Percentiles rank a stretch among this genome's conserved stretches.
phyloP scores from a whole-genome alignment of 2,329 filamentous ascomycete genomes.

The Calonectria henricotiae region DNA sequence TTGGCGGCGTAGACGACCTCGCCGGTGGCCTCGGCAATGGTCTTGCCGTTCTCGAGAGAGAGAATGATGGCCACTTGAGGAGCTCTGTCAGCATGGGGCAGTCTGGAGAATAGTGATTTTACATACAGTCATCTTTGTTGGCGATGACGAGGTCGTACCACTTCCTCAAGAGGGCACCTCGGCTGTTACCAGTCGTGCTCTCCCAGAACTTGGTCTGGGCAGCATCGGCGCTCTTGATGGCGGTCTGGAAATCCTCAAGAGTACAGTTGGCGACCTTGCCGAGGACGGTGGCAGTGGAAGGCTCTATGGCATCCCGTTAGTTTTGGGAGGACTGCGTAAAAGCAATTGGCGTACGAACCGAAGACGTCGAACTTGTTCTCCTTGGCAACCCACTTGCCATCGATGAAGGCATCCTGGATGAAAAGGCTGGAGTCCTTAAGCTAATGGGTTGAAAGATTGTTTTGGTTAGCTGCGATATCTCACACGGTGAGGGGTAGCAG shows the following conservation, averaged over 20 bases:
- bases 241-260: constrained; percentile 51
- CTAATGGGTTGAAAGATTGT: constrained; percentile 32
- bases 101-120: background rate
- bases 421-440: constrained; percentile 52
- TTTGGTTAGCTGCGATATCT: constrained; percentile 37
- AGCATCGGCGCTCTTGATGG: constrained; percentile 51
- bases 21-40: constrained; percentile 68
- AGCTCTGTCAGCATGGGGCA: constrained; percentile 11
- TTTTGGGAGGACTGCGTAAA: background rate
- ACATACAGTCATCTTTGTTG: constrained; percentile 52
- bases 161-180: constrained; percentile 52
- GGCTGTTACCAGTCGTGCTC: constrained; percentile 51
- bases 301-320: constrained; percentile 40
- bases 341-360: constrained; percentile 42
- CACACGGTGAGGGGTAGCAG: constrained; percentile 15
- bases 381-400: constrained; percentile 52
- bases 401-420: constrained; percentile 53
- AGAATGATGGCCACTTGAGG: constrained; percentile 58
- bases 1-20: constrained; percentile 71
- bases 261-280: constrained; percentile 52
- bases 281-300: constrained; percentile 52
- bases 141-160: constrained; percentile 52
- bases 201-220: constrained; percentile 51
- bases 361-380: constrained; percentile 54
- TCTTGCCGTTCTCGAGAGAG: constrained; percentile 71